phyloP scores from a whole-genome alignment of 2,329 filamentous ascomycete species.

The Endoconidiophora polonica region DNA sequence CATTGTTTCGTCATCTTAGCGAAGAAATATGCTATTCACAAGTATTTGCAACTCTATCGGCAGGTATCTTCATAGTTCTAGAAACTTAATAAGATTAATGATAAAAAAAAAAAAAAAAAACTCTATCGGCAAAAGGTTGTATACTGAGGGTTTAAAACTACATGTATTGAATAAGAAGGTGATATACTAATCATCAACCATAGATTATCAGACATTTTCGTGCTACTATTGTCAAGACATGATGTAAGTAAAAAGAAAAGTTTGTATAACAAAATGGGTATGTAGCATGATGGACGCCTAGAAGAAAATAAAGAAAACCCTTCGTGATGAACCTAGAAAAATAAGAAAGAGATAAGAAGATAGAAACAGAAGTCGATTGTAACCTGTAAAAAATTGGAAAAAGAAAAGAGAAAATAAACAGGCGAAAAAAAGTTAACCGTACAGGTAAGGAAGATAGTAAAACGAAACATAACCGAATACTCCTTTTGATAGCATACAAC shows the following conservation, averaged over 20 bases:
- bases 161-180: no score
- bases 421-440: background rate
- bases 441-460: background rate
- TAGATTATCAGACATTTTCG: no score
- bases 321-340: background rate
- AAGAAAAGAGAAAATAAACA: background rate
- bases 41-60: no score
- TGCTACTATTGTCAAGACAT: no score
- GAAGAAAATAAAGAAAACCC: conserved; percentile 1
- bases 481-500: background rate
- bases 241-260: background rate
- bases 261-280: conserved; percentile 7
- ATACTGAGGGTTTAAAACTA: no score
- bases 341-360: background rate
- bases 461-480: background rate
- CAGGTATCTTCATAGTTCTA: no score
- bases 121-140: no score
- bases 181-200: no score
- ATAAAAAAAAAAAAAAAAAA: no score
- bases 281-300: background rate
- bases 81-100: no score
- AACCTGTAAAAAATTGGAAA: background rate
- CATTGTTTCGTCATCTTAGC: no score
- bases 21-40: no score
- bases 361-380: background rate